These are phyloP conservation scores for Candida ulmi DNA, from an alignment of 805 yeast genomes.

Conservation along the genomic window DNA sequence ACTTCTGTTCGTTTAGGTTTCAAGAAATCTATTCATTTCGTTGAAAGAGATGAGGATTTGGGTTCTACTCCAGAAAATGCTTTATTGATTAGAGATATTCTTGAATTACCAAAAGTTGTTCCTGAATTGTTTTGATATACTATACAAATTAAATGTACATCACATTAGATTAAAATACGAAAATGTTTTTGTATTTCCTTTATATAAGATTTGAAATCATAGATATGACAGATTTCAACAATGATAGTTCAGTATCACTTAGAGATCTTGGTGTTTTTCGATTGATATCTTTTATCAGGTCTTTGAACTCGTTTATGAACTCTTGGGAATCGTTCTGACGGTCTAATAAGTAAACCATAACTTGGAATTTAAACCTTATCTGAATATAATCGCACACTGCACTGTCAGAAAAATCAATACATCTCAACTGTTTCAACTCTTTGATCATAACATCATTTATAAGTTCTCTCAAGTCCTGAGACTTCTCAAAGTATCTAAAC, in stretches of 20 bases:
- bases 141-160: too few species aligned
- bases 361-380: neutral
- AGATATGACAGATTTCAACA: neutral
- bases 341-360: neutral
- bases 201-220: neutral
- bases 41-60: slow-evolving; percentile 59
- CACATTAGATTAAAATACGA: too few species aligned
- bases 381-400: neutral
- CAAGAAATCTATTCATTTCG: slow-evolving; percentile 63
- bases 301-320: neutral
- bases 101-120: slow-evolving; percentile 36
- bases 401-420: neutral
- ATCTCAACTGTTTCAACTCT: neutral
- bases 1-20: slow-evolving; percentile 73
- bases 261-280: neutral
- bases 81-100: slow-evolving; percentile 48
- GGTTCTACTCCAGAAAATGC: slow-evolving; percentile 38
- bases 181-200: too few species aligned
- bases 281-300: neutral
- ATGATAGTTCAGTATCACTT: neutral
- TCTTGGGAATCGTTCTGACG: neutral
- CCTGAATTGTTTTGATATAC: slow-evolving; percentile 19
- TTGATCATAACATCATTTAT: neutral
- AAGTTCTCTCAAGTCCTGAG: neutral
- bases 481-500: neutral